Base-by-base conservation (phyloP, 441 rosid genomes). In the Brassica hybrid region DNA sequence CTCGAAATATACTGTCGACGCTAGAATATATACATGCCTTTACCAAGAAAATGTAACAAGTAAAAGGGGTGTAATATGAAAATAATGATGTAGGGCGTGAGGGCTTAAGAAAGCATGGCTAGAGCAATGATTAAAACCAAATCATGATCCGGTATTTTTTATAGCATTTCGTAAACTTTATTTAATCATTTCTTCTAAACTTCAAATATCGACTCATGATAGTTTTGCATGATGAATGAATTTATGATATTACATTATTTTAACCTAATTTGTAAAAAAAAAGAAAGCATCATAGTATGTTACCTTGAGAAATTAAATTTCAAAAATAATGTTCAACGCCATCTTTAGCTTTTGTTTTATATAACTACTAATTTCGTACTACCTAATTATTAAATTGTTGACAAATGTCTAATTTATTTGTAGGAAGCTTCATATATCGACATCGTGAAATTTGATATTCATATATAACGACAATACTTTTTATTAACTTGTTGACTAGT, bases 71-170 rank as follows among this genome's bases (percentile, higher is more conserved):
- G 59, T 54, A 54, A 3, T 12, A 54, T 65, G 73, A 67, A 30
- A 50, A 60, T 16, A 72, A 78, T 73, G 70, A 78, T 73, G 70
- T 67, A 78, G 74, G 74, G 74, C 77, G 77, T 67, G 77, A 78
- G 65, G 60, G 52, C 25, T 63, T 78, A 72, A 78, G 70, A 73
- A 23, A 73, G 81, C 81, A 73, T 78, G 81, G 70, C 36, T 73
- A 78, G 77, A 61, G 77, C 77, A 78, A 73, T 78, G 74, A 78
- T 78, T 61, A 60, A 19, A 60, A 23, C n/a, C 77, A 73, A 67
- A 78, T 78, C 81, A 78, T 72, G 70, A 73, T 61, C 52, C 17
- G 7, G 34, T 45, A 34, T 17, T 60, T 58, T 60, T 71, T 59
- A 34, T 62, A 78, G 58, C 57, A 72, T 72, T 72, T 16, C 63